Percentiles rank a stretch among this genome's conserved stretches.
Conservation (phyloP, 345 rosid species). For the Arabis hirsuta region DNA sequence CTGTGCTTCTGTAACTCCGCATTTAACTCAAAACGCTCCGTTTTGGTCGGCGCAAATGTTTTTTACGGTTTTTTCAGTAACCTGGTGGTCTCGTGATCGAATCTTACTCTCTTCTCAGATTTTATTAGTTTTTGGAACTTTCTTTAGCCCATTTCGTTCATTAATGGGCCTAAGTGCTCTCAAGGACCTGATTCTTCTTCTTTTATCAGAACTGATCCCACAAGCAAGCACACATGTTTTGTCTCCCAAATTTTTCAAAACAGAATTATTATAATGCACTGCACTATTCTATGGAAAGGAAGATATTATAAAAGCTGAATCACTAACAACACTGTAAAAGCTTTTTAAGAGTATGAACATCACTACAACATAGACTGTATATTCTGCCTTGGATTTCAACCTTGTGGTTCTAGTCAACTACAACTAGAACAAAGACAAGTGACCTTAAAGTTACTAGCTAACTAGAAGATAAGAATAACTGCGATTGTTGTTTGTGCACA, state of each 20-base stretch:
- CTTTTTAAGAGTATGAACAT: conserved; percentile 17
- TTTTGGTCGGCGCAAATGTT: not conserved
- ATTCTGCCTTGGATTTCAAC: conserved; percentile 14
- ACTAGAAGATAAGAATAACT: conserved; percentile 17
- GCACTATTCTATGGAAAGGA: not conserved
- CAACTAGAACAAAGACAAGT: conserved; percentile 18
- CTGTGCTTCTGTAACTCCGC: not conserved
- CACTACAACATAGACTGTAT: conserved; percentile 7
- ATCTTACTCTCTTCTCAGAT: not conserved
- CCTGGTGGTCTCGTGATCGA: not conserved
- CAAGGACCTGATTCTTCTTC: not conserved
- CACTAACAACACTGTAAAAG: conserved; percentile 28
- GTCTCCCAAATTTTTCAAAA: not conserved
- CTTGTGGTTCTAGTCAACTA: conserved; percentile 23
- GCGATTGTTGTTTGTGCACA: conserved; percentile 32
- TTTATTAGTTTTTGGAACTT: no score
- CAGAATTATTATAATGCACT: not conserved
- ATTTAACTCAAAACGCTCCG: conserved; percentile 1
- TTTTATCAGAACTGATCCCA: not conserved
- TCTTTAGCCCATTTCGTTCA: not conserved
- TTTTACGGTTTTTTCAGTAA: no score
- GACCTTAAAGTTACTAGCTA: conserved; percentile 33
- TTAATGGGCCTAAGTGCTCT: not conserved
- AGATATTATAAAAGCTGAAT: conserved; percentile 11
- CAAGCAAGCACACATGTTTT: conserved; percentile 14